A percentile compares a stretch with the other conserved stretches of the same genome.
Evolutionary conservation across 345 rosid species (phyloP).

Genomic region (Murraya paniculata): DNA sequence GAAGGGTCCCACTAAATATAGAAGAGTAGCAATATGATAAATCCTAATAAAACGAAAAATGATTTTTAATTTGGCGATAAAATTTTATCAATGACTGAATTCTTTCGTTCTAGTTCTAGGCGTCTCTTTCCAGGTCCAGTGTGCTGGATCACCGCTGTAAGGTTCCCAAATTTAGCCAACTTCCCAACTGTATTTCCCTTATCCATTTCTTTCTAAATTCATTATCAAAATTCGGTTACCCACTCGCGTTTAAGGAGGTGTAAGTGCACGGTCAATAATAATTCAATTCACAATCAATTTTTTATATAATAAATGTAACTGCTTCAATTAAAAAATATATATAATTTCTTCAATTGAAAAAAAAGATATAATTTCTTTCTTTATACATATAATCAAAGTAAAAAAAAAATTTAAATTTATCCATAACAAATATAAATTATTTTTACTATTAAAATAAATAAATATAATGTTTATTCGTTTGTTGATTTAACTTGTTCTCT

Average conservation of each 20-base stretch:
- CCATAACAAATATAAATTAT: too few species aligned
- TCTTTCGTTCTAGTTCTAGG: neutral
- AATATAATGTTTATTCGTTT: too few species aligned
- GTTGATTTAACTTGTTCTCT: too few species aligned
- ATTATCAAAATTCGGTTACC: neutral
- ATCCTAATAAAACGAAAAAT: too few species aligned
- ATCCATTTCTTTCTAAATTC: neutral
- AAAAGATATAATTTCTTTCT: too few species aligned
- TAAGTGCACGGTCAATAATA: neutral
- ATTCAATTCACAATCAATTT: too few species aligned
- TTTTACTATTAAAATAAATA: too few species aligned
- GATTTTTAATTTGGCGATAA: neutral
- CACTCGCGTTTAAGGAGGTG: neutral
- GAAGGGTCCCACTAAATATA: conserved; percentile 10
- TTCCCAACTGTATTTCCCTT: conserved; percentile 4
- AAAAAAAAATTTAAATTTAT: too few species aligned
- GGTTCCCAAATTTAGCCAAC: conserved; percentile 9
- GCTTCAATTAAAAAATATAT: too few species aligned
- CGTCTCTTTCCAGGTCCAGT: neutral
- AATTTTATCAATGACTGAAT: neutral
- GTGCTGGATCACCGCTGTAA: conserved; percentile 42
- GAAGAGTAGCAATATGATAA: neutral
- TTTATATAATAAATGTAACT: too few species aligned
- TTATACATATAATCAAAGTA: too few species aligned
- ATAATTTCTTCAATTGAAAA: too few species aligned